A percentile compares a stretch with the other conserved stretches of the same genome.
Conservation (phyloP, 306 rosid species). For the Dicorynia guianensis region DNA sequence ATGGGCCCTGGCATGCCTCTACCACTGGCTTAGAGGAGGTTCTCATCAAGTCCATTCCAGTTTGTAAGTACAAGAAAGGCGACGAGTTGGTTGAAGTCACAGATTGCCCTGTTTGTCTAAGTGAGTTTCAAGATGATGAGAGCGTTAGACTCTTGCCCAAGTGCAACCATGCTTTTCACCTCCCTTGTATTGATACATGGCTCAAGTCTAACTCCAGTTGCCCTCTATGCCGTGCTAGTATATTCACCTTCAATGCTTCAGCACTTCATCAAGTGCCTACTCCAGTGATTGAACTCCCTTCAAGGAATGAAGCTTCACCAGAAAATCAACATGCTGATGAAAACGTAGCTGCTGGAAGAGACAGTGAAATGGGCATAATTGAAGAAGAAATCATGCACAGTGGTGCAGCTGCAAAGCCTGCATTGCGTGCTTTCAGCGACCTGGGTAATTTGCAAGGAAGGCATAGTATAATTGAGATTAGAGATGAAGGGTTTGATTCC, state of each 20-base stretch:
- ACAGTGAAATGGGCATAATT: conserved; percentile 25
- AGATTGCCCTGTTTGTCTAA: conserved; percentile 84
- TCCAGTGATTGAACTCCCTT: conserved; percentile 31
- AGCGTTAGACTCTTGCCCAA: conserved; percentile 72
- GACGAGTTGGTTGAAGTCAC: conserved; percentile 55
- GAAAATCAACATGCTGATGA: conserved; percentile 40
- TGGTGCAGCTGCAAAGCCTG: conserved; percentile 41
- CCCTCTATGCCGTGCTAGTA: conserved; percentile 78
- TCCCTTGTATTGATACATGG: conserved; percentile 86
- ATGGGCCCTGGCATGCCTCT: conserved; percentile 60
- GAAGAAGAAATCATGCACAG: conserved; percentile 37
- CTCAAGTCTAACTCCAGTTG: conserved; percentile 80
- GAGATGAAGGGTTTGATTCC: conserved; percentile 53
- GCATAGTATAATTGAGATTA: conserved; percentile 65
- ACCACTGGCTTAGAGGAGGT: conserved; percentile 73
- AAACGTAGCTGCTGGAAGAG: conserved; percentile 26
- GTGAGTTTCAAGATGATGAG: conserved; percentile 79
- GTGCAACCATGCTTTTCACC: conserved; percentile 85
- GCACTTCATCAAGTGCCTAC: conserved; percentile 17
- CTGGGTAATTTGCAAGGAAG: conserved; percentile 58
- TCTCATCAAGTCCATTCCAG: conserved; percentile 65
- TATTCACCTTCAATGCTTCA: conserved; percentile 42
- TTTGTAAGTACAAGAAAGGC: conserved; percentile 64
- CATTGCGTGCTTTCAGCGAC: conserved; percentile 64
- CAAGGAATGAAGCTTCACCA: conserved; percentile 25